phyloP scores from a whole-genome alignment of 305 asterid genomes.

The Fraxinus floribunda region DNA sequence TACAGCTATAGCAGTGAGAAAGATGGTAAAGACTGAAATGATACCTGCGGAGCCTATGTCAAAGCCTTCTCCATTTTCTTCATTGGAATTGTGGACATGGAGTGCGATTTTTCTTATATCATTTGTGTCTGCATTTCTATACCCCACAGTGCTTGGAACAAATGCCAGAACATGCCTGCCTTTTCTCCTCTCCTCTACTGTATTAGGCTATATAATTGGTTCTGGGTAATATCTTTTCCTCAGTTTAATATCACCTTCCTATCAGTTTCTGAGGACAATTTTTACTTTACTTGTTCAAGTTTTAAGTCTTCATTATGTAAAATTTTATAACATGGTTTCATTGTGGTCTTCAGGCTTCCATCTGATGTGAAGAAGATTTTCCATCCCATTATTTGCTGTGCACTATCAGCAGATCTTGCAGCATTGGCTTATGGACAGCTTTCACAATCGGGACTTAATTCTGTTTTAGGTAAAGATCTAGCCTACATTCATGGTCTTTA shows the following conservation, averaged over 20 bases:
- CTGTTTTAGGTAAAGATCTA: constrained; percentile 66
- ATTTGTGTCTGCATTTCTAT: constrained; percentile 60
- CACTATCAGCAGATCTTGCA: constrained; percentile 80
- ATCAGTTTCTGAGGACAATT: neutral
- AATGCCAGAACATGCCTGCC: constrained; percentile 89
- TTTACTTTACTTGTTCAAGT: neutral
- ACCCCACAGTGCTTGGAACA: constrained; percentile 79
- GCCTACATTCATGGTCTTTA: constrained; percentile 4
- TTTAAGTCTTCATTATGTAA: neutral
- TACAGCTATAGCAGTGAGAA: constrained; percentile 84
- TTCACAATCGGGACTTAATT: constrained; percentile 62
- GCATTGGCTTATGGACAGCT: constrained; percentile 76
- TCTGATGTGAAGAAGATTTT: constrained; percentile 62
- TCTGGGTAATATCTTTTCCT: constrained; percentile 56
- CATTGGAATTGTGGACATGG: constrained; percentile 80
- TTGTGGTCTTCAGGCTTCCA: constrained; percentile 63
- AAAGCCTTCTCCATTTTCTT: constrained; percentile 82
- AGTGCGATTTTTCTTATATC: constrained; percentile 58
- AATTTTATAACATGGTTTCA: constrained; percentile 2
- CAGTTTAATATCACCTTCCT: constrained; percentile 6
- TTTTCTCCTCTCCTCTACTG: constrained; percentile 82
- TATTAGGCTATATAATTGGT: constrained; percentile 82
- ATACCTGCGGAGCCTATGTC: constrained; percentile 93
- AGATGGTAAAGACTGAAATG: constrained; percentile 82
- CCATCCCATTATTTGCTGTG: constrained; percentile 92